Percentiles rank a stretch among this genome's conserved stretches.
Evolutionary conservation across 2,329 filamentous ascomycete genomes (phyloP).

Genomic region (Gnomoniopsis sp.): DNA sequence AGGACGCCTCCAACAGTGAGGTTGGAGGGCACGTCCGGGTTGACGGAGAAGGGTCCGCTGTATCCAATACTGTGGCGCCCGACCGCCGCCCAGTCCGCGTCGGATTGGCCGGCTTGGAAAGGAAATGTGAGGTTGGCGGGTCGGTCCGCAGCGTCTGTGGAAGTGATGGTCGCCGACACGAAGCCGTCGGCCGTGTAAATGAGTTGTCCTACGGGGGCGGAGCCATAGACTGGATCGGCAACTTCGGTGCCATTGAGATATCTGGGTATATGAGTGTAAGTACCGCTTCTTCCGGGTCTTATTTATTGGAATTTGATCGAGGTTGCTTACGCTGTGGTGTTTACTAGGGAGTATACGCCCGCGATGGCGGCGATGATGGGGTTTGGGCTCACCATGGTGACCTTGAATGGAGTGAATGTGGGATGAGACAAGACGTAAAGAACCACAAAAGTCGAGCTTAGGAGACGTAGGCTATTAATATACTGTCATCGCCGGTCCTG

Average conservation of each 20-base stretch:
- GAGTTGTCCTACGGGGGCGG: constrained; percentile 23
- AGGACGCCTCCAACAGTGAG: constrained; percentile 22
- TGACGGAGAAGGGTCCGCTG: constrained; percentile 23
- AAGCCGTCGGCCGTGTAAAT: constrained; percentile 25
- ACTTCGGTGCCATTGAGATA: constrained; percentile 19
- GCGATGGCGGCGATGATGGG: constrained; percentile 3
- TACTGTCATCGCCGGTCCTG: too few relatives aligned
- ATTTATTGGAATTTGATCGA: neutral
- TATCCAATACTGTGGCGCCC: constrained; percentile 26
- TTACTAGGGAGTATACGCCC: constrained; percentile 5
- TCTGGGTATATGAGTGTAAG: neutral
- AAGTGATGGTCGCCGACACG: constrained; percentile 28
- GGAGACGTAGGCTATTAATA: too few relatives aligned
- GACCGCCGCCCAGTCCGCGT: constrained; percentile 26
- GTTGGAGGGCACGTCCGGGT: constrained; percentile 21
- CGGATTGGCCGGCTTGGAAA: constrained; percentile 21
- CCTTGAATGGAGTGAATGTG: neutral
- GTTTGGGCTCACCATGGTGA: neutral
- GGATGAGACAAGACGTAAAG: too few relatives aligned
- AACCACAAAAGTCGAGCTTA: too few relatives aligned
- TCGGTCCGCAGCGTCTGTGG: constrained; percentile 24
- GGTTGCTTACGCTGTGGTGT: neutral
- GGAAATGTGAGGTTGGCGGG: constrained; percentile 23
- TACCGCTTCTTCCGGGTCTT: too few relatives aligned
- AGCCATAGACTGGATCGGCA: constrained; percentile 20